Conservation (phyloP, 2,329 filamentous ascomycete genomes). For the Pseudocercospora eumusae region DNA sequence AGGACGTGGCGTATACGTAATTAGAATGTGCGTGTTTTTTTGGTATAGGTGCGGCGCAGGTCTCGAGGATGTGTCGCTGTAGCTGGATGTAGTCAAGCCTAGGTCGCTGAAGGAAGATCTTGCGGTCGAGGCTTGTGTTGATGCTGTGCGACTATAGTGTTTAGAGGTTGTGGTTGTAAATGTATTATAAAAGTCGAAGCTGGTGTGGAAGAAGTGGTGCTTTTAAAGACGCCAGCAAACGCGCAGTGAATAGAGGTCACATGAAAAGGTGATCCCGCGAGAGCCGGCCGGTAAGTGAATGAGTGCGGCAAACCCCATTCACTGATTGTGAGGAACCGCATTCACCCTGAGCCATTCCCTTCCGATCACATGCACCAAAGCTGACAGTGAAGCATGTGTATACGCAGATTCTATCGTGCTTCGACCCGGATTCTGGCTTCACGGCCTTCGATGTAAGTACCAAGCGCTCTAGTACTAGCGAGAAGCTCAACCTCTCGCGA, state of each 20-base stretch:
- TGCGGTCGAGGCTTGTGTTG: not conserved
- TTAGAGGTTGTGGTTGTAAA: not conserved
- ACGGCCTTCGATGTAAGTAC: slow-evolving; percentile 75
- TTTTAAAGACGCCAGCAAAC: not conserved
- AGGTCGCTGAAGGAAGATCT: not conserved
- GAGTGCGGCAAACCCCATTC: not conserved
- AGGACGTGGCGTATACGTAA: not conserved
- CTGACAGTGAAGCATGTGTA: not conserved
- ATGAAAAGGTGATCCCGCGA: not conserved
- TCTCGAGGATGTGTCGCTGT: not conserved
- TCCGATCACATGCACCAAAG: not conserved
- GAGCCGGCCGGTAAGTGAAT: not conserved
- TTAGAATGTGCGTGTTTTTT: too few species aligned
- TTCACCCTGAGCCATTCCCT: not conserved
- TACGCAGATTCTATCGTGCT: not conserved
- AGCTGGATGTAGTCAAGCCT: not conserved
- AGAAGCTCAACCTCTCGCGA: slow-evolving; percentile 77
- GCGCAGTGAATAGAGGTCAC: not conserved
- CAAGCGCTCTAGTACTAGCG: slow-evolving; percentile 77
- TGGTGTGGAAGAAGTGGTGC: not conserved
- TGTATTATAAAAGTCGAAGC: not conserved
- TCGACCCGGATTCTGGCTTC: slow-evolving; percentile 69
- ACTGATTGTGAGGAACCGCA: not conserved
- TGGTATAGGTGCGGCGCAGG: not conserved
- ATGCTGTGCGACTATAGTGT: not conserved